These are phyloP conservation scores for Penicillium samsonianum DNA, from an alignment of 495 filamentous ascomycete species.

Conservation along the genomic window DNA sequence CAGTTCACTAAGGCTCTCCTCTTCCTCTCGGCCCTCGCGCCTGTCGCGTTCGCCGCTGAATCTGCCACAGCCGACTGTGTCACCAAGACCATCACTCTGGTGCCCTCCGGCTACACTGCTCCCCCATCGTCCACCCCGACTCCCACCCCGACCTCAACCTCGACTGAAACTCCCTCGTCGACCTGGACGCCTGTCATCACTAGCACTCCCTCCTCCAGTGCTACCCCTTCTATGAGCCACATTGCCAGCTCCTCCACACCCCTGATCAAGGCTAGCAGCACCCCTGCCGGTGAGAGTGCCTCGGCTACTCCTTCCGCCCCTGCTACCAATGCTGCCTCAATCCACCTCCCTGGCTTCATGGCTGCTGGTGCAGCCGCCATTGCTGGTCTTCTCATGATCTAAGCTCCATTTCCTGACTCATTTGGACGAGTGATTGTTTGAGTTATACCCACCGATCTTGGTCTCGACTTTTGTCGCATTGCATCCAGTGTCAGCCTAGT, in stretches of 20 bases:
- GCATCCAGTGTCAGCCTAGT: conserved; percentile 1
- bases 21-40: conserved; percentile 35
- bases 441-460: conserved; percentile 15
- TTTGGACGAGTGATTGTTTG: conserved; percentile 1
- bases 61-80: conserved; percentile 24
- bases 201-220: conserved; percentile 26
- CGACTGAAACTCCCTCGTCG: conserved; percentile 22
- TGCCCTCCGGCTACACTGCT: conserved; percentile 34
- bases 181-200: conserved; percentile 19
- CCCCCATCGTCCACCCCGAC: conserved; percentile 25
- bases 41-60: conserved; percentile 36
- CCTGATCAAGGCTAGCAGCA: conserved; percentile 20
- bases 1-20: conserved; percentile 40
- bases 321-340: conserved; percentile 30
- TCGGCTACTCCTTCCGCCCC: conserved; percentile 30
- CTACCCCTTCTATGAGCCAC: conserved; percentile 16
- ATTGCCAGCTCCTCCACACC: conserved; percentile 24
- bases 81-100: conserved; percentile 37
- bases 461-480: not conserved
- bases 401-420: conserved; percentile 14
- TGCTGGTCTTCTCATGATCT: conserved; percentile 48
- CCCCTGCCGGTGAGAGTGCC: conserved; percentile 5
- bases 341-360: conserved; percentile 36
- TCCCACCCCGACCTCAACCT: conserved; percentile 27
- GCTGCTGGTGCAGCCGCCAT: conserved; percentile 44